Evolutionary conservation across 202 grass and related monocot genomes (phyloP).

Genomic region (Hordeum pubiflorum): DNA sequence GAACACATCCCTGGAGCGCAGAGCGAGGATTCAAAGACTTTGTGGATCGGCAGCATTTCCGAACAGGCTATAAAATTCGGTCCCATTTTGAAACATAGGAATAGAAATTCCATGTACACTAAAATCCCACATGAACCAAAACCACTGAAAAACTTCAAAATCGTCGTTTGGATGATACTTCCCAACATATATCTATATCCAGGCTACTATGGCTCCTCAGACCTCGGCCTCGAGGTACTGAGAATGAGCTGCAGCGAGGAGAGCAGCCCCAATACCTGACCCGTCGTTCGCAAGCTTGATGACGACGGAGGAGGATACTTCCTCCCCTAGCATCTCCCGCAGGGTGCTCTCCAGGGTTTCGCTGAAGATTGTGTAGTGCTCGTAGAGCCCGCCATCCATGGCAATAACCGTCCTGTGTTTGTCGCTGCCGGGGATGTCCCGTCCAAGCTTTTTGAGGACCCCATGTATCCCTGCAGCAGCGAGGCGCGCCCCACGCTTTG

Average conservation of each 20-base stretch:
- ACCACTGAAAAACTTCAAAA: too few relatives aligned
- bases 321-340: constrained; percentile 45
- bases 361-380: constrained; percentile 51
- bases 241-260: constrained; percentile 53
- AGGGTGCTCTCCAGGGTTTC: constrained; percentile 47
- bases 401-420: constrained; percentile 49
- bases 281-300: constrained; percentile 50
- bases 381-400: constrained; percentile 51
- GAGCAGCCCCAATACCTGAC: constrained; percentile 50
- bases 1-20: too few relatives aligned
- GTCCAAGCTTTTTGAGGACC: constrained; percentile 55
- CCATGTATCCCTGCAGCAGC: constrained; percentile 57
- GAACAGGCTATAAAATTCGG: too few relatives aligned
- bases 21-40: too few relatives aligned
- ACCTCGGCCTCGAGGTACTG: constrained; percentile 38
- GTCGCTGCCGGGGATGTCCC: not conserved
- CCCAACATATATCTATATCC: not conserved
- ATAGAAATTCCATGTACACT: too few relatives aligned
- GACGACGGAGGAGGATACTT: constrained; percentile 29
- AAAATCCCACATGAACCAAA: too few relatives aligned
- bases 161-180: not conserved
- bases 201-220: constrained; percentile 5
- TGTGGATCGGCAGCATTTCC: too few relatives aligned
- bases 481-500: constrained; percentile 44
- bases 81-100: too few relatives aligned